Percentiles rank a stretch among this genome's conserved stretches.
Conservation (phyloP, 2,329 filamentous ascomycete species). For the Phymatotrichopsis omnivora region DNA sequence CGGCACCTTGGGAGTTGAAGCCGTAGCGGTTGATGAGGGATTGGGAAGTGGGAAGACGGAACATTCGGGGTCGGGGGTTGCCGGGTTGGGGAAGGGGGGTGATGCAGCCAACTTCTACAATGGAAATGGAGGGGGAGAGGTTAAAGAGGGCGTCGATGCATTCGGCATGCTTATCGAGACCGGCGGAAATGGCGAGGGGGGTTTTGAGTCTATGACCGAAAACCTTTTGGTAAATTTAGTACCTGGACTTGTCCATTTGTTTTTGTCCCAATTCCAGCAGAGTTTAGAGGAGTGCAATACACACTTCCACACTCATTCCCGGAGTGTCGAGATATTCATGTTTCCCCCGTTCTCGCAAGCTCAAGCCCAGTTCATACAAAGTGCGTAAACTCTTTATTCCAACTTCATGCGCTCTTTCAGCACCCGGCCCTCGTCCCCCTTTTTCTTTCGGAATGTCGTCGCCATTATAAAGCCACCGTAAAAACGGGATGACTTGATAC, state of each 20-base stretch:
- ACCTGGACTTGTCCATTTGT: not conserved
- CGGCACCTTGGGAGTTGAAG: conserved; percentile 82
- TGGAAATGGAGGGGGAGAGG: conserved; percentile 66
- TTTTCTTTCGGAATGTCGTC: conserved; percentile 19
- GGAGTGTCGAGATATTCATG: conserved; percentile 39
- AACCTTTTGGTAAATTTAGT: conserved; percentile 40
- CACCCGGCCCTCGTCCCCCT: conserved; percentile 44
- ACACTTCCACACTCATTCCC: conserved; percentile 33
- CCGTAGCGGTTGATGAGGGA: conserved; percentile 94
- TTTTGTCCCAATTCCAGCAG: conserved; percentile 37
- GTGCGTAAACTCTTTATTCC: conserved; percentile 61
- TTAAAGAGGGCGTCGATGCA: conserved; percentile 77
- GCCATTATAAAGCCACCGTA: conserved; percentile 49
- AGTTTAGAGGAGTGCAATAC: too few relatives aligned
- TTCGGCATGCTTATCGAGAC: conserved; percentile 88
- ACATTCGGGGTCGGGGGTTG: conserved; percentile 80
- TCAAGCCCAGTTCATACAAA: conserved; percentile 62
- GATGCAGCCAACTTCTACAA: conserved; percentile 87
- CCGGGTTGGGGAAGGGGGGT: conserved; percentile 80
- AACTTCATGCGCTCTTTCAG: conserved; percentile 83
- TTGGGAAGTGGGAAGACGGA: conserved; percentile 71
- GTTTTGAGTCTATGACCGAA: conserved; percentile 71
- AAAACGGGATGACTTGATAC: conserved; percentile 47
- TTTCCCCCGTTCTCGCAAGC: conserved; percentile 66
- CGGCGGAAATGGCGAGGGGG: conserved; percentile 88